Evolutionary conservation across 2,329 filamentous ascomycete genomes (phyloP).

Genomic region (Aspergillus sp.): DNA sequence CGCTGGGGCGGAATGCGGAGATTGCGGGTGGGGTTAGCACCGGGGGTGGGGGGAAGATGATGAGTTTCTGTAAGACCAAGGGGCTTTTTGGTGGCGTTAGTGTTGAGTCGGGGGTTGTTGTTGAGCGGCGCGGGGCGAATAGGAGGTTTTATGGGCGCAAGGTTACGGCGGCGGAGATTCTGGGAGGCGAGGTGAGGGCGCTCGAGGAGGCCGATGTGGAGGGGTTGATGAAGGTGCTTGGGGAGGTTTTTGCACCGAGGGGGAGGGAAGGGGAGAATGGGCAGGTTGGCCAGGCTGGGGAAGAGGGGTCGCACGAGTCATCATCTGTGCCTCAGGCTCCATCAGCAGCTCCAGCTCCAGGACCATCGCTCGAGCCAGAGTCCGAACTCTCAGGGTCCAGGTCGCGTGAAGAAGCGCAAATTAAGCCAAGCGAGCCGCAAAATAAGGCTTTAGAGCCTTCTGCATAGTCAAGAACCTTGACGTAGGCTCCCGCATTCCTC

Average conservation of each 20-base stretch:
- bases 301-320: background rate
- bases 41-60: slow-evolving; percentile 83
- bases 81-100: slow-evolving; percentile 93
- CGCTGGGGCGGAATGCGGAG: slow-evolving; percentile 90
- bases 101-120: slow-evolving; percentile 84
- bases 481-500: background rate
- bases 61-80: slow-evolving; percentile 96
- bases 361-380: background rate
- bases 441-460: background rate
- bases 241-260: slow-evolving; percentile 50
- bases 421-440: background rate
- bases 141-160: slow-evolving; percentile 87
- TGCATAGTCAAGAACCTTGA: background rate
- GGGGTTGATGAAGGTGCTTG: slow-evolving; percentile 80
- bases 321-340: background rate
- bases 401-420: background rate
- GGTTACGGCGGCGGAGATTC: slow-evolving; percentile 76
- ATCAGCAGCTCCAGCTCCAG: background rate
- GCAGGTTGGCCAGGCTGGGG: background rate
- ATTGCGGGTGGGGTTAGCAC: slow-evolving; percentile 87
- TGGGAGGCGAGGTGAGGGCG: slow-evolving; percentile 75
- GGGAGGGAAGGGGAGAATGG: background rate
- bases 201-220: slow-evolving; percentile 78
- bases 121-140: slow-evolving; percentile 92
- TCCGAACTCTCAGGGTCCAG: background rate